A percentile compares a stretch with the other conserved stretches of the same genome.
Conservation (phyloP, 1,139 yeast genomes). For the Lizanozyma gosingica region DNA sequence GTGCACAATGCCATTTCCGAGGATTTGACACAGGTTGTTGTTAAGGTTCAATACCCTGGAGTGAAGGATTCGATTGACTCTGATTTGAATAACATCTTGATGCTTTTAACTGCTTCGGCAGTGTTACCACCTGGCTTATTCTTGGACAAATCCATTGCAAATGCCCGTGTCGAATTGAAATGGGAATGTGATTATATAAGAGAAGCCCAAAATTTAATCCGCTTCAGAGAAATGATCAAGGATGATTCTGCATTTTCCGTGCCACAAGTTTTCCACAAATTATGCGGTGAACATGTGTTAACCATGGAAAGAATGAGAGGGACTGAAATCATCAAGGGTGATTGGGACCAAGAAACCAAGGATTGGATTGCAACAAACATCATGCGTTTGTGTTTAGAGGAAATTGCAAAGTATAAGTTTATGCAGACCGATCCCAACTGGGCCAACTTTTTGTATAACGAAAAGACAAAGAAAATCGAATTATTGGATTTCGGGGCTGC, state of each 20-base stretch:
- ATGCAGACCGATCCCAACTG: conserved; percentile 99
- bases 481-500: conserved; percentile 43
- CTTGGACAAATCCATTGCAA: conserved; percentile 84
- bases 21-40: conserved; percentile 65
- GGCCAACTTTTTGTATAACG: conserved; percentile 91
- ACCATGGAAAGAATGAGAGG: conserved; percentile 92
- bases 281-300: conserved; percentile 74
- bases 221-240: conserved; percentile 52
- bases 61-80: conserved; percentile 90
- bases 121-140: conserved; percentile 87
- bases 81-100: conserved; percentile 74
- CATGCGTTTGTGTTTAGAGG: conserved; percentile 79
- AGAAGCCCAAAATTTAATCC: conserved; percentile 73
- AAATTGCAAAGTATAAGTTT: conserved; percentile 73
- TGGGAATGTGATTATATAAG: conserved; percentile 97
- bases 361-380: conserved; percentile 79
- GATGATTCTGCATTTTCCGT: conserved; percentile 69
- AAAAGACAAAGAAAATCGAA: conserved; percentile 37
- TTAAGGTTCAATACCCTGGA: conserved; percentile 97
- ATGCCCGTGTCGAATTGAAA: conserved; percentile 85
- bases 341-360: conserved; percentile 64
- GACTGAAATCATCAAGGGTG: conserved; percentile 68
- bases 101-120: conserved; percentile 79
- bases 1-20: conserved; percentile 78
- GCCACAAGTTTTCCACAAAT: conserved; percentile 70